Percentiles rank a stretch among this genome's conserved stretches.
Conservation (phyloP, 2,329 filamentous ascomycete genomes). For the Canariomyces notabilis region DNA sequence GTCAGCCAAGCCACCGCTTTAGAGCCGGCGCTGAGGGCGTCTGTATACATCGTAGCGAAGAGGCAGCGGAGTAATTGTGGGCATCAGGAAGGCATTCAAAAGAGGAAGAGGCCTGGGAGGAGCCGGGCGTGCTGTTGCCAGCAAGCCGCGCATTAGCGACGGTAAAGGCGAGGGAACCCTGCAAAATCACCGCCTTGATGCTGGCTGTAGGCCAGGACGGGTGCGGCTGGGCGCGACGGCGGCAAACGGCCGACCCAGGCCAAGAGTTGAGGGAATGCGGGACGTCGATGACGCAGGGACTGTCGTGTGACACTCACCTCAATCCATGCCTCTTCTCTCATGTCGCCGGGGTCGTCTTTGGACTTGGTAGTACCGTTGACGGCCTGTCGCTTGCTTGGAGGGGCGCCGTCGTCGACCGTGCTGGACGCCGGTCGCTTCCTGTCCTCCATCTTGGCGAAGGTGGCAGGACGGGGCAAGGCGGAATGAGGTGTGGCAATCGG, state of each 20-base stretch:
- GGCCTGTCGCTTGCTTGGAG: constrained; percentile 87
- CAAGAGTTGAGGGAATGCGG: constrained; percentile 1
- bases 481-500: constrained; percentile 72
- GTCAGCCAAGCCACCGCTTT: constrained; percentile 32
- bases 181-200: constrained; percentile 22
- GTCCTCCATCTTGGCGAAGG: constrained; percentile 96
- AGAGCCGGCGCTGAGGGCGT: constrained; percentile 25
- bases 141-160: constrained; percentile 43
- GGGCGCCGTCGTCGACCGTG: constrained; percentile 76
- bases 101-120: constrained; percentile 28
- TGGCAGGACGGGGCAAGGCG: constrained; percentile 69
- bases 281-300: constrained; percentile 12
- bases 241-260: constrained; percentile 6
- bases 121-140: constrained; percentile 38
- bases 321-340: constrained; percentile 57
- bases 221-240: constrained; percentile 12
- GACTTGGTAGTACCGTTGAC: constrained; percentile 68
- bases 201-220: constrained; percentile 13
- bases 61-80: constrained; percentile 19
- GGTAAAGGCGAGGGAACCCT: constrained; percentile 28
- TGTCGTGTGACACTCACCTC: constrained; percentile 55
- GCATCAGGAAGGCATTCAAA: constrained; percentile 21
- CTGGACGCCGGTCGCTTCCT: constrained; percentile 88
- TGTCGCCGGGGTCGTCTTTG: constrained; percentile 51
- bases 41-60: constrained; percentile 29